A percentile compares a stretch with the other conserved stretches of the same genome.
Evolutionary conservation across 176 grass and related monocot genomes (phyloP).

Genomic region (Zoysia pacifica): DNA sequence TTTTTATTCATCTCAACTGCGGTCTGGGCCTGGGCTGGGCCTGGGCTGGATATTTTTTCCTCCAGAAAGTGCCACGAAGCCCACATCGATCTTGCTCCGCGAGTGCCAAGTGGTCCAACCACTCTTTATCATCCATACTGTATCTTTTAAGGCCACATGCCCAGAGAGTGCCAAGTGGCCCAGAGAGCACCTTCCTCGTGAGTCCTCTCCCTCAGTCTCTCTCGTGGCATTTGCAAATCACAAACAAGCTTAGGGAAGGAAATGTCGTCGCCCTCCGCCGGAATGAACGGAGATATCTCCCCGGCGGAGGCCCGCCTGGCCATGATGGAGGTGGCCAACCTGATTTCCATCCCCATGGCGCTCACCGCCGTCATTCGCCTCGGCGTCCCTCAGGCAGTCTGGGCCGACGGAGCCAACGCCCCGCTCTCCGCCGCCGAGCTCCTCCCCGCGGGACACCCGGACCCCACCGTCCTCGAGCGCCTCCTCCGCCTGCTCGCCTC

Average conservation of each 20-base stretch:
- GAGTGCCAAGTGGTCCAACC: too few relatives aligned
- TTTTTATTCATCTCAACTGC: background rate
- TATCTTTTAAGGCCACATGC: too few relatives aligned
- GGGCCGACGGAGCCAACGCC: constrained; percentile 49
- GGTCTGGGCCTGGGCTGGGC: too few relatives aligned
- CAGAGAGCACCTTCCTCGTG: too few relatives aligned
- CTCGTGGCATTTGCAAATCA: too few relatives aligned
- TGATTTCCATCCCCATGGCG: constrained; percentile 85
- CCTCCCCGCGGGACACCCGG: constrained; percentile 34
- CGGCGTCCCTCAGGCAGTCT: constrained; percentile 51
- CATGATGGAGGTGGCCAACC: constrained; percentile 82
- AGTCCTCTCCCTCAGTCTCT: too few relatives aligned
- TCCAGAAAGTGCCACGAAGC: too few relatives aligned
- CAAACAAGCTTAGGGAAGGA: too few relatives aligned
- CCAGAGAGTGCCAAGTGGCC: too few relatives aligned
- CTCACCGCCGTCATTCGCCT: constrained; percentile 59
- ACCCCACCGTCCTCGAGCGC: constrained; percentile 60
- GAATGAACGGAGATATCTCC: background rate
- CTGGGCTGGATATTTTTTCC: too few relatives aligned
- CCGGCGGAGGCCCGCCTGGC: constrained; percentile 51
- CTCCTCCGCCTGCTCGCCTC: constrained; percentile 70
- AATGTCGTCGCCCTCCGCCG: constrained; percentile 18
- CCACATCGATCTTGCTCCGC: too few relatives aligned
- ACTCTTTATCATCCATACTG: too few relatives aligned
- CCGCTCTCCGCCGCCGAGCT: constrained; percentile 50